Evolutionary conservation across 345 rosid genomes (phyloP).

Genomic region (Lagerstroemia speciosa): DNA sequence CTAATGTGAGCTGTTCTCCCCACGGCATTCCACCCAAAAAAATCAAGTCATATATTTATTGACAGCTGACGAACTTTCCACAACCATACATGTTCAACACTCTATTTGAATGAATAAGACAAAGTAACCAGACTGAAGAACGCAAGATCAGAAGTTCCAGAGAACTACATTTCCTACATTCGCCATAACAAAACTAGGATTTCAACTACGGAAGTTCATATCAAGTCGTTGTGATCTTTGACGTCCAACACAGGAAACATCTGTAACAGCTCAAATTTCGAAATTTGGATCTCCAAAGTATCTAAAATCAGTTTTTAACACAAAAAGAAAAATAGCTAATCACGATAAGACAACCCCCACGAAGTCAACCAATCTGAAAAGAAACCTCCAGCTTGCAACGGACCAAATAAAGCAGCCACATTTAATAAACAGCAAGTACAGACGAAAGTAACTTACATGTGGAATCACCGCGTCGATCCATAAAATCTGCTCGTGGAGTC

Average conservation of each 20-base stretch:
- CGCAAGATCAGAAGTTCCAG: neutral
- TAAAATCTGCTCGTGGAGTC: neutral
- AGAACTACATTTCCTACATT: neutral
- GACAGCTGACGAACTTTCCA: too few relatives aligned
- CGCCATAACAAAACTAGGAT: neutral
- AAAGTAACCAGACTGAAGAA: neutral
- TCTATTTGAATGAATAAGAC: neutral
- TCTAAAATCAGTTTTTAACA: constrained; percentile 1
- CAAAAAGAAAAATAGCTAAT: neutral
- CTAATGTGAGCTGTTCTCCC: neutral
- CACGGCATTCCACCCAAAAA: neutral
- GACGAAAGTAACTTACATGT: neutral
- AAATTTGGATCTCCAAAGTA: neutral
- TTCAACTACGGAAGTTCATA: neutral
- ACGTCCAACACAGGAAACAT: neutral
- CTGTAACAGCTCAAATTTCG: neutral
- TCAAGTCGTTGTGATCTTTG: neutral
- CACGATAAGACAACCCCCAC: neutral
- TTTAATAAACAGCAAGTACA: neutral
- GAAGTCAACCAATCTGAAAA: neutral
- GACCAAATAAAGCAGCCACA: neutral
- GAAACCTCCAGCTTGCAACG: neutral
- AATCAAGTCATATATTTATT: neutral
- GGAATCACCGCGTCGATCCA: neutral
- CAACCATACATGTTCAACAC: too few relatives aligned